Evolutionary conservation across 2,329 filamentous ascomycete genomes (phyloP).

Genomic region (Paraphoma chrysanthemicola): DNA sequence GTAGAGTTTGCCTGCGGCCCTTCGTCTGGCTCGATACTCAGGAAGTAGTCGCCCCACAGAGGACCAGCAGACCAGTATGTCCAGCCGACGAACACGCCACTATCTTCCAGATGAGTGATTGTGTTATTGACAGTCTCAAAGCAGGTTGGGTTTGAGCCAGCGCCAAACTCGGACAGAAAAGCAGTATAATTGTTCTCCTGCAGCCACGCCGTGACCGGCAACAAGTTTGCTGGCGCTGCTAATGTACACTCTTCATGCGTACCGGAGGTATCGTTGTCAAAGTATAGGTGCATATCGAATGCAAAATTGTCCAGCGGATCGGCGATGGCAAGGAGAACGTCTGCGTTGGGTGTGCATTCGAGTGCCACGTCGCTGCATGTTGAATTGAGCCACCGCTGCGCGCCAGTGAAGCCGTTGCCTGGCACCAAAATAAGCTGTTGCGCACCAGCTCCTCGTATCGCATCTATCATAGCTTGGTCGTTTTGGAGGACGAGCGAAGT

Average conservation of each 20-base stretch:
- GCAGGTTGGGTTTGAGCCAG: constrained; percentile 51
- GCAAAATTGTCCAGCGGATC: constrained; percentile 59
- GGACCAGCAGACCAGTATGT: constrained; percentile 60
- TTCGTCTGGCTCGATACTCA: constrained; percentile 26
- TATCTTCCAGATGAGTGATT: constrained; percentile 45
- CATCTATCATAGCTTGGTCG: constrained; percentile 56
- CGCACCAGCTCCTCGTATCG: constrained; percentile 54
- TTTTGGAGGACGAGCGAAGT: constrained; percentile 55
- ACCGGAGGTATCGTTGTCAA: constrained; percentile 59
- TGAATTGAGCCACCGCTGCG: constrained; percentile 54
- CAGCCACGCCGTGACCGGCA: constrained; percentile 56
- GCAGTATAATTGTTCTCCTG: constrained; percentile 55
- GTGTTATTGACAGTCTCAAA: constrained; percentile 54
- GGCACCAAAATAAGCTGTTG: constrained; percentile 58
- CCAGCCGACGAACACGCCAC: constrained; percentile 56
- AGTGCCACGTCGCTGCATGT: constrained; percentile 21
- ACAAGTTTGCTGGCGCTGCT: constrained; percentile 51
- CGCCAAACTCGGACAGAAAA: constrained; percentile 60
- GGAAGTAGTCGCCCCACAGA: constrained; percentile 53
- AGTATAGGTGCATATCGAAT: constrained; percentile 61
- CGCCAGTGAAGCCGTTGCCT: constrained; percentile 59
- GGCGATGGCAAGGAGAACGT: constrained; percentile 50
- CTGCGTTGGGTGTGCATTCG: constrained; percentile 48
- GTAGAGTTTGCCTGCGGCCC: constrained; percentile 21
- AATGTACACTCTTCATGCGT: constrained; percentile 54